Evolutionary conservation across 2,329 filamentous ascomycete genomes (phyloP).

Genomic region (Aureobasidium uvarum): DNA sequence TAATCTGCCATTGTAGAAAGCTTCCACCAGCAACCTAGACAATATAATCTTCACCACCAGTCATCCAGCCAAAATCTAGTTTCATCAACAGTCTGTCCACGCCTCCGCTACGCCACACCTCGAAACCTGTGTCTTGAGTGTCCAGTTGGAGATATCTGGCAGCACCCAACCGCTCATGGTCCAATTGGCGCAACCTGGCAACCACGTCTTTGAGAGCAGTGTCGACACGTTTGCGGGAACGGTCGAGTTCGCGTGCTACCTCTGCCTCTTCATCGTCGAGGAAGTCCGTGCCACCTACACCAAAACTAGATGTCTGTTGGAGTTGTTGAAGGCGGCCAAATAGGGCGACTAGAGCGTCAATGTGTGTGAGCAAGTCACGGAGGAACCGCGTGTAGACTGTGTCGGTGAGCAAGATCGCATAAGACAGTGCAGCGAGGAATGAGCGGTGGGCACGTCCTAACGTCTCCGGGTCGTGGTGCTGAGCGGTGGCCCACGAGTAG

Average conservation of each 20-base stretch:
- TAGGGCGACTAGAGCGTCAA: constrained; percentile 79
- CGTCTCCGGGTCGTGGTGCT: constrained; percentile 75
- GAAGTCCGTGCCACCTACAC: constrained; percentile 61
- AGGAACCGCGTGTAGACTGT: constrained; percentile 62
- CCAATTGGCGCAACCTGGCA: constrained; percentile 58
- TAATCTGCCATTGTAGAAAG: background rate
- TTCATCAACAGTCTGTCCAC: constrained; percentile 90
- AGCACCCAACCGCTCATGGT: constrained; percentile 49
- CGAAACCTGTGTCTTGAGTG: constrained; percentile 51
- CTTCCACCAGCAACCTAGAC: background rate
- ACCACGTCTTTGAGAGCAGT: constrained; percentile 63
- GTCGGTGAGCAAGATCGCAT: constrained; percentile 65
- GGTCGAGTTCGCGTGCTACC: constrained; percentile 62
- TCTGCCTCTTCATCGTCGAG: constrained; percentile 69
- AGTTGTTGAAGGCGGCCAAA: constrained; percentile 72
- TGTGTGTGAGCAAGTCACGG: constrained; percentile 65
- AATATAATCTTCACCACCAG: constrained; percentile 35
- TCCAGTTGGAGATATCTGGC: constrained; percentile 33
- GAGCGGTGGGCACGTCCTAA: constrained; percentile 74
- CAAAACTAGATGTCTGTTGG: constrained; percentile 75
- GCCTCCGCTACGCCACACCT: constrained; percentile 70
- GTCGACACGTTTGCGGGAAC: constrained; percentile 64
- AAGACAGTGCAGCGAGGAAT: constrained; percentile 68
- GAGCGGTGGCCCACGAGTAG: constrained; percentile 57
- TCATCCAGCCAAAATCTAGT: constrained; percentile 61